These are phyloP conservation scores for Cytospora chrysosperma DNA, from an alignment of 2,329 filamentous ascomycete genomes.

Conservation along the genomic window DNA sequence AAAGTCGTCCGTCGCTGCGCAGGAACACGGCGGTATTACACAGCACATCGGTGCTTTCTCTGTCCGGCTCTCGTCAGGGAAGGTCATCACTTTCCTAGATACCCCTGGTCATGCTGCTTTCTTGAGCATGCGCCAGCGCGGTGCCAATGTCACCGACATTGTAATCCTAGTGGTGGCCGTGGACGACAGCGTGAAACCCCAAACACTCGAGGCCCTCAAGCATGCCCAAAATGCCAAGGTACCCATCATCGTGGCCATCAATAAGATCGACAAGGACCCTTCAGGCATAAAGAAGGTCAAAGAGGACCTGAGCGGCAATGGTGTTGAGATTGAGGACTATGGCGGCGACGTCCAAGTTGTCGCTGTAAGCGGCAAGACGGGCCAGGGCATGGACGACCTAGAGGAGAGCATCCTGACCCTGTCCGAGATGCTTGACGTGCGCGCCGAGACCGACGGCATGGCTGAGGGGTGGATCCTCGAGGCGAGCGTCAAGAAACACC, in stretches of 20 bases:
- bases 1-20: constrained; percentile 85
- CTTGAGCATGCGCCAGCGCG: constrained; percentile 90
- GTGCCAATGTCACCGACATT: constrained; percentile 94
- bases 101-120: constrained; percentile 97
- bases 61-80: constrained; percentile 80
- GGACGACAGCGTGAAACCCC: constrained; percentile 95
- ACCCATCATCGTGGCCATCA: constrained; percentile 96
- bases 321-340: constrained; percentile 89
- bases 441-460: constrained; percentile 72
- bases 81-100: constrained; percentile 92
- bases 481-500: constrained; percentile 83
- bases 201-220: constrained; percentile 94
- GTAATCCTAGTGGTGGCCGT: constrained; percentile 94
- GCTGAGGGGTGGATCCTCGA: constrained; percentile 95
- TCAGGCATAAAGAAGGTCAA: constrained; percentile 82
- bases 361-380: constrained; percentile 89
- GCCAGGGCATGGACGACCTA: constrained; percentile 83
- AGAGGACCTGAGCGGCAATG: constrained; percentile 76
- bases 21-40: constrained; percentile 94
- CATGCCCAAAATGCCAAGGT: constrained; percentile 85
- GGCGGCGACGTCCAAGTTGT: constrained; percentile 94
- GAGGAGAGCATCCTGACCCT: constrained; percentile 88
- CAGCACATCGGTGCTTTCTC: constrained; percentile 98
- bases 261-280: constrained; percentile 80
- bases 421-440: constrained; percentile 86